Conservation (phyloP, 768 basidiomycete species). For the Kwoniella heveanensis region DNA sequence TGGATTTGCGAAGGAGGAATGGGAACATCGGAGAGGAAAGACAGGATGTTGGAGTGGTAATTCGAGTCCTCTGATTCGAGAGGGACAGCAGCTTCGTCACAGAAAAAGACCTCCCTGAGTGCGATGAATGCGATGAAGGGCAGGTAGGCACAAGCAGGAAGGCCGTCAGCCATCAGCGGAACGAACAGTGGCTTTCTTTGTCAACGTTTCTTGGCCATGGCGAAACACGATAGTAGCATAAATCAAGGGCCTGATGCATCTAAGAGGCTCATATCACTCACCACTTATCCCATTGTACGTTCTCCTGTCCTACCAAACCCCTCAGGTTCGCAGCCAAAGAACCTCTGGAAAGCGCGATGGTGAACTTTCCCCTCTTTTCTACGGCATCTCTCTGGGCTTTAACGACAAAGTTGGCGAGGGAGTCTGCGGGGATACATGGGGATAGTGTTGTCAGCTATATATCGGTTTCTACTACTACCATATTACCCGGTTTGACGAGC, state of each 20-base stretch:
- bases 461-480: too few species aligned
- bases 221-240: too few species aligned
- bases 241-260: too few species aligned
- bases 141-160: too few species aligned
- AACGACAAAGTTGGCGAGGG: conserved; percentile 78
- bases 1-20: conserved; percentile 79
- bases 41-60: conserved; percentile 71
- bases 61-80: conserved; percentile 92
- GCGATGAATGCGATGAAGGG: too few species aligned
- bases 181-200: not conserved
- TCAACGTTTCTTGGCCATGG: too few species aligned
- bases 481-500: too few species aligned
- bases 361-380: conserved; percentile 86
- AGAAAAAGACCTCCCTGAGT: conserved; percentile 92
- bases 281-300: conserved; percentile 94
- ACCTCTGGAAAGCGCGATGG: conserved; percentile 89
- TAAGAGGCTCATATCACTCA: conserved; percentile 58
- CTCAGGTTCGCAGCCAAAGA: conserved; percentile 75
- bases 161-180: too few species aligned
- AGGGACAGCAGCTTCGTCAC: conserved; percentile 92
- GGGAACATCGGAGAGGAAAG: conserved; percentile 80
- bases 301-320: conserved; percentile 67
- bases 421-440: conserved; percentile 47
- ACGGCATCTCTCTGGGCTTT: conserved; percentile 88
- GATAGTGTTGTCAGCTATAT: too few species aligned